Evolutionary conservation across 495 filamentous ascomycete species (phyloP).

Genomic region (Letharia lupina): DNA sequence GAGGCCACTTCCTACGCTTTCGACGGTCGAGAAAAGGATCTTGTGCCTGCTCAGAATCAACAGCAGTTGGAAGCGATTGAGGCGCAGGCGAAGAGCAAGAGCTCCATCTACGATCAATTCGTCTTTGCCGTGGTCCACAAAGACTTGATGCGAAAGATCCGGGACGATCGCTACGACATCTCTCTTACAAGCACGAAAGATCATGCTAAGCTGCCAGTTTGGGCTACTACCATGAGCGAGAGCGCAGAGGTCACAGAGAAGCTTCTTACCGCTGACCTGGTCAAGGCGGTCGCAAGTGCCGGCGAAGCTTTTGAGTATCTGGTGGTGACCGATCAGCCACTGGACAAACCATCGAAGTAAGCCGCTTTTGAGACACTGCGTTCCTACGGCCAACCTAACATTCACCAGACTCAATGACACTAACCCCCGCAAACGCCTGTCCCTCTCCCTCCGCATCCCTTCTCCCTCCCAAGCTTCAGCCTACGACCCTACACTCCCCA

Average conservation of each 20-base stretch:
- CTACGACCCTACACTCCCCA: slow-evolving; percentile 59
- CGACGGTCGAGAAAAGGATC: slow-evolving; percentile 77
- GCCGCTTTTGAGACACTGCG: slow-evolving; percentile 23
- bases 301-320: slow-evolving; percentile 80
- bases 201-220: slow-evolving; percentile 76
- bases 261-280: slow-evolving; percentile 73
- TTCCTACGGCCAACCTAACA: slow-evolving; percentile 24
- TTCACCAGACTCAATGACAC: slow-evolving; percentile 70
- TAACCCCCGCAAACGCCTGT: slow-evolving; percentile 74
- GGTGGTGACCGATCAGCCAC: slow-evolving; percentile 82
- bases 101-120: slow-evolving; percentile 79
- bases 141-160: slow-evolving; percentile 77
- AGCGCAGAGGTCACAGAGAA: slow-evolving; percentile 90
- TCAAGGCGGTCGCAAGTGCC: slow-evolving; percentile 69
- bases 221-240: slow-evolving; percentile 94
- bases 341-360: slow-evolving; percentile 83
- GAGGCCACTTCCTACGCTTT: slow-evolving; percentile 76
- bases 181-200: slow-evolving; percentile 90
- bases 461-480: slow-evolving; percentile 43
- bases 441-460: slow-evolving; percentile 65
- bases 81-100: slow-evolving; percentile 43
- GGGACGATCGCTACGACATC: slow-evolving; percentile 89
- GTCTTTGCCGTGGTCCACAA: slow-evolving; percentile 96
- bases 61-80: slow-evolving; percentile 37
- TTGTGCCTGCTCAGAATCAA: slow-evolving; percentile 56